Evolutionary conservation across 2,329 filamentous ascomycete species (phyloP).

Genomic region (Ophiostoma perfectum): DNA sequence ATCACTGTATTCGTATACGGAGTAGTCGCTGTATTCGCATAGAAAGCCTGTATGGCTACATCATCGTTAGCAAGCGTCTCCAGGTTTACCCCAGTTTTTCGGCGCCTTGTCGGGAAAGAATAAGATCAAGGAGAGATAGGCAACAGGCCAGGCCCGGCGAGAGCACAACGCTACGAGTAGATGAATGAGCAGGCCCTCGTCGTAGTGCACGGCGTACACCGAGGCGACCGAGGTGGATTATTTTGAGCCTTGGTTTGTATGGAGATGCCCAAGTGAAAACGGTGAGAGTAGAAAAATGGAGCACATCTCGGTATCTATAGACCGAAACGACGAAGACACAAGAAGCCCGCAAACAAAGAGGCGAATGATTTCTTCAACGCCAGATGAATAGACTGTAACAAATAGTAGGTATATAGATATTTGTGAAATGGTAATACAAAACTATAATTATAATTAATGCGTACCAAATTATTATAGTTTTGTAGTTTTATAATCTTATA

Average conservation of each 20-base stretch:
- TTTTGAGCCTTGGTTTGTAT: not conserved
- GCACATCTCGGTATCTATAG: not conserved
- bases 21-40: too few species aligned
- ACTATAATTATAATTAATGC: too few species aligned
- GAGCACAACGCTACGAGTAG: not conserved
- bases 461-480: too few species aligned
- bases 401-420: too few species aligned
- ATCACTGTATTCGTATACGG: too few species aligned
- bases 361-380: not conserved
- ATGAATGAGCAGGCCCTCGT: not conserved
- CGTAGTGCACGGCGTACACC: not conserved
- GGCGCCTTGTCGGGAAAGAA: not conserved
- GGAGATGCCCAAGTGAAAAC: not conserved
- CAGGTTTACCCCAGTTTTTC: conserved; percentile 11
- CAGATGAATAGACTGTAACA: too few species aligned
- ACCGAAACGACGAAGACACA: not conserved
- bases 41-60: not conserved
- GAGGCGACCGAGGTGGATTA: conserved; percentile 3
- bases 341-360: not conserved
- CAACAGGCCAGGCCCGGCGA: not conserved
- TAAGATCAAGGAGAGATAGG: not conserved
- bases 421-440: too few species aligned
- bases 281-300: not conserved
- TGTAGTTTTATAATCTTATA: too few species aligned
- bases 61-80: conserved; percentile 4